These are phyloP conservation scores for Thecaphora thlaspeos DNA, from an alignment of 1,284 basidiomycete species.

Conservation along the genomic window DNA sequence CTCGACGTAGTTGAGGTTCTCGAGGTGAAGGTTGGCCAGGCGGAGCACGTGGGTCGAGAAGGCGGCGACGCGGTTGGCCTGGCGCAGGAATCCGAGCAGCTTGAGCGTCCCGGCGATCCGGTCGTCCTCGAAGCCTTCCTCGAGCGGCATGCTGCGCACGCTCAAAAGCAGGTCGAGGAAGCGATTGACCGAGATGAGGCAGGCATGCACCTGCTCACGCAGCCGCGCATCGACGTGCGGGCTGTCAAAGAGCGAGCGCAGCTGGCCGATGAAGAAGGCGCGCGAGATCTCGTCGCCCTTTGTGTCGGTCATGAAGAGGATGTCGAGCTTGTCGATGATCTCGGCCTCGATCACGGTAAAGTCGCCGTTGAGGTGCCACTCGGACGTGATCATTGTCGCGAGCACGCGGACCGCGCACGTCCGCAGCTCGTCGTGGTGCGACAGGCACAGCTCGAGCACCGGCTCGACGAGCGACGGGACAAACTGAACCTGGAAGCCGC, in stretches of 20 bases:
- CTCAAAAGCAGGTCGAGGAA: constrained; percentile 92
- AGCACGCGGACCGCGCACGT: constrained; percentile 82
- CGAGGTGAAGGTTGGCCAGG: constrained; percentile 65
- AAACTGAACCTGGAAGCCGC: constrained; percentile 56
- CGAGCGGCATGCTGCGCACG: constrained; percentile 71
- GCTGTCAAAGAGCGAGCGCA: constrained; percentile 81
- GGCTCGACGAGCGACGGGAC: constrained; percentile 79
- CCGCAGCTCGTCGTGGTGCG: constrained; percentile 87
- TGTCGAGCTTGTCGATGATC: constrained; percentile 88
- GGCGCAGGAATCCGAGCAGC: constrained; percentile 51
- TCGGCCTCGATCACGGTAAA: constrained; percentile 72
- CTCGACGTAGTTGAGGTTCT: constrained; percentile 84
- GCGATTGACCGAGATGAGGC: constrained; percentile 84
- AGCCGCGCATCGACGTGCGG: constrained; percentile 77
- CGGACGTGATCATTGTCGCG: constrained; percentile 93
- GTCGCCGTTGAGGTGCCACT: constrained; percentile 60
- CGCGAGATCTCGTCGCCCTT: constrained; percentile 84
- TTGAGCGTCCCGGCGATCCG: constrained; percentile 86
- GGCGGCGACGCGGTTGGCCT: constrained; percentile 48
- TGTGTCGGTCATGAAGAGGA: constrained; percentile 84
- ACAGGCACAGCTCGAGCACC: constrained; percentile 87
- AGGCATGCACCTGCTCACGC: constrained; percentile 73
- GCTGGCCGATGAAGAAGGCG: constrained; percentile 89
- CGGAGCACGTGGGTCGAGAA: constrained; percentile 52
- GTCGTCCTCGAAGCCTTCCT: constrained; percentile 67